phyloP scores from a whole-genome alignment of 2,329 filamentous ascomycete genomes.

The Penicillium sumatraense region DNA sequence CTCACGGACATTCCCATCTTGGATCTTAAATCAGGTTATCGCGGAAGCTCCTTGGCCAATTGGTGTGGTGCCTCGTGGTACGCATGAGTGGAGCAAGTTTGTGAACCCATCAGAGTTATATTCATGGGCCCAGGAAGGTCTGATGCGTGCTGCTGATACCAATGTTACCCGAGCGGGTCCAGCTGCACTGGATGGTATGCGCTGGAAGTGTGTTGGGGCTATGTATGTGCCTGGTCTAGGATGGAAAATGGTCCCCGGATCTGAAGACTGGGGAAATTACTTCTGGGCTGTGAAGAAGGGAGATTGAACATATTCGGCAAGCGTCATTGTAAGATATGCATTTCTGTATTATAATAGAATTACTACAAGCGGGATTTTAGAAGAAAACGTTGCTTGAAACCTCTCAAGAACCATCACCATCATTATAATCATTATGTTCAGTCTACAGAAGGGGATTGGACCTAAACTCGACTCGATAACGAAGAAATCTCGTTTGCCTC shows the following conservation, averaged over 20 bases:
- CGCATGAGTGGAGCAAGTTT: conserved; percentile 96
- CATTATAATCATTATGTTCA: no score
- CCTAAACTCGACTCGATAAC: not conserved
- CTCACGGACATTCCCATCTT: conserved; percentile 84
- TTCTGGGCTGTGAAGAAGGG: conserved; percentile 82
- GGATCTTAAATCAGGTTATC: conserved; percentile 88
- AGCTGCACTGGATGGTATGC: conserved; percentile 38
- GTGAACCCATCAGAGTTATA: conserved; percentile 77
- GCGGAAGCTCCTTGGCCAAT: conserved; percentile 75
- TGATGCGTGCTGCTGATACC: conserved; percentile 56
- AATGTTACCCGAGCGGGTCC: conserved; percentile 27
- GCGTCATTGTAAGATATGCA: conserved; percentile 3
- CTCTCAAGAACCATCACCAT: no score
- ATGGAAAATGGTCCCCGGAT: conserved; percentile 80
- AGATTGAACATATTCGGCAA: conserved; percentile 15
- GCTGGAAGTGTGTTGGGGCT: conserved; percentile 77
- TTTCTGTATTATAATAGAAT: not conserved
- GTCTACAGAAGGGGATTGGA: not conserved
- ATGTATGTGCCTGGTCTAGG: conserved; percentile 89
- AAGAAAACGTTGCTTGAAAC: no score
- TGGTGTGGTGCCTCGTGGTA: conserved; percentile 85
- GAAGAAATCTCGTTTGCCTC: not conserved
- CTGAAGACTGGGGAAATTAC: conserved; percentile 91
- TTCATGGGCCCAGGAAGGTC: conserved; percentile 45
- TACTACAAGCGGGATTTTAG: conserved; percentile 1